Percentiles rank a stretch among this genome's conserved stretches.
phyloP scores from a whole-genome alignment of 345 rosid genomes.

The Syzygium oleosum region DNA sequence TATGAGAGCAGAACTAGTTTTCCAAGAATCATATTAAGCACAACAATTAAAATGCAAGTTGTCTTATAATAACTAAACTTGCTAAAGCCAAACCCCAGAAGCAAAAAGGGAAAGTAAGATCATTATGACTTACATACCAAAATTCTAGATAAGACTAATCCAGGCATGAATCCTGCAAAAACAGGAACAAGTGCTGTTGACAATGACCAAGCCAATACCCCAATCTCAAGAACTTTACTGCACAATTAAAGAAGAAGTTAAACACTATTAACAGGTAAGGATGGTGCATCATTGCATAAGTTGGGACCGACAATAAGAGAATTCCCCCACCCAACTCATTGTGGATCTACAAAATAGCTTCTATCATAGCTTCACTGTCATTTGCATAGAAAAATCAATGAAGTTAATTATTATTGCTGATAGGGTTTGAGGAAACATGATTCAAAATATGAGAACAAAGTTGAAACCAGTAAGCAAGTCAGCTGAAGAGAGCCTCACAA shows the following conservation, averaged over 20 bases:
- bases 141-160: slow-evolving; percentile 63
- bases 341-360: not conserved
- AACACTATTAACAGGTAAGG: not conserved
- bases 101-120: not conserved
- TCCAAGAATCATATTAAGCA: not conserved
- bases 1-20: not conserved
- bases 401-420: not conserved
- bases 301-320: not conserved
- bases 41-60: not conserved
- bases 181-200: slow-evolving; percentile 81
- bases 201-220: slow-evolving; percentile 84
- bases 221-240: slow-evolving; percentile 79
- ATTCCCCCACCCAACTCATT: not conserved
- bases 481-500: not conserved
- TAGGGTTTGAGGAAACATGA: not conserved
- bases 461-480: not conserved
- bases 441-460: not conserved
- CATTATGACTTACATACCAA: slow-evolving; percentile 36
- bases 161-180: slow-evolving; percentile 91
- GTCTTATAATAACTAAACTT: not conserved
- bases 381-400: not conserved
- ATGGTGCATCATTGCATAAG: not conserved
- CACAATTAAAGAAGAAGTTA: slow-evolving; percentile 4
- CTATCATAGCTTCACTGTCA: not conserved
- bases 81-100: not conserved